Evolutionary conservation across 2,329 filamentous ascomycete genomes (phyloP).

Genomic region (Didymella keratinophila): DNA sequence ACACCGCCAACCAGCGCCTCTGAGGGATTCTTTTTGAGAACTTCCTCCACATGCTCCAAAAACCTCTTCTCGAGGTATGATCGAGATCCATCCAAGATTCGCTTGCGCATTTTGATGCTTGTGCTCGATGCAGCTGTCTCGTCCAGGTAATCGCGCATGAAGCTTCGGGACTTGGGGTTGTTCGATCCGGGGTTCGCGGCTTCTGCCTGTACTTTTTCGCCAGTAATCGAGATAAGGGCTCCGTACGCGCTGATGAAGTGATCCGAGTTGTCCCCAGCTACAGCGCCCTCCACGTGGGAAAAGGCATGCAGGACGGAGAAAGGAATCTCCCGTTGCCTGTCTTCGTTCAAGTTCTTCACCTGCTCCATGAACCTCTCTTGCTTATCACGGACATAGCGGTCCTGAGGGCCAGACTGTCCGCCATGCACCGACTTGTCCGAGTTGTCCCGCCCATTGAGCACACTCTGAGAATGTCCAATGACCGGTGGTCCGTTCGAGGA

Average conservation of each 20-base stretch:
- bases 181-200: slow-evolving; percentile 64
- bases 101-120: slow-evolving; percentile 74
- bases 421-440: slow-evolving; percentile 63
- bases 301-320: slow-evolving; percentile 82
- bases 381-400: slow-evolving; percentile 82
- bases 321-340: slow-evolving; percentile 69
- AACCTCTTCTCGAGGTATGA: slow-evolving; percentile 83
- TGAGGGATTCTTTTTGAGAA: slow-evolving; percentile 82
- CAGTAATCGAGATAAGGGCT: slow-evolving; percentile 79
- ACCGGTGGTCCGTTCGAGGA: slow-evolving; percentile 78
- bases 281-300: slow-evolving; percentile 73
- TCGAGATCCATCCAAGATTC: slow-evolving; percentile 81
- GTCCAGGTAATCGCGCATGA: slow-evolving; percentile 78
- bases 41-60: slow-evolving; percentile 75
- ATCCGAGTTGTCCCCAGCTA: slow-evolving; percentile 73
- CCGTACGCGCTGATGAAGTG: slow-evolving; percentile 84
- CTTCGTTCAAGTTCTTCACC: slow-evolving; percentile 78
- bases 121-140: slow-evolving; percentile 71
- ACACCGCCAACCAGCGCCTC: slow-evolving; percentile 90
- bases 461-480: slow-evolving; percentile 76
- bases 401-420: slow-evolving; percentile 65
- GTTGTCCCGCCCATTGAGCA: slow-evolving; percentile 68
- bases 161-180: slow-evolving; percentile 77
- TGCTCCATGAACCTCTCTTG: slow-evolving; percentile 82
- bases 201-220: slow-evolving; percentile 67